Base-by-base conservation (phyloP, 2,329 filamentous ascomycete genomes). In the Aspergillus quadricinctus region DNA sequence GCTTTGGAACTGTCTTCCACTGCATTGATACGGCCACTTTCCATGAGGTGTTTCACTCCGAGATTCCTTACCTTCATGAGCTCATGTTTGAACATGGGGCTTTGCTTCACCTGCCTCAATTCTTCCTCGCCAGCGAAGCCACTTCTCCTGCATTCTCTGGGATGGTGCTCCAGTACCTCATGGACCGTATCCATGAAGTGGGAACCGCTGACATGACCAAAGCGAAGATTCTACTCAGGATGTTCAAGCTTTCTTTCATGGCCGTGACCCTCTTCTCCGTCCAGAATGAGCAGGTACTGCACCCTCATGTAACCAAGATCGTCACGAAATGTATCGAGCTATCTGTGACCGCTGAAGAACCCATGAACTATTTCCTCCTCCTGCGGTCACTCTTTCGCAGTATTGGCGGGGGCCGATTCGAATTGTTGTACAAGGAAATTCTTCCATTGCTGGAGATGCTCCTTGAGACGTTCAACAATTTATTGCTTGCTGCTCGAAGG, bases 191-290 rank as follows among this genome's bases (percentile, higher is more conserved):
- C 56, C 89, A 95, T 61, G 90, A 99, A 70, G 92, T 99, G 46
- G 94, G 94, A 23, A 94, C 91, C 0, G 87, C 89, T 7, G 92
- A 99, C 73, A 87, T 94, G 53, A 92, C 90, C 69, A 96, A 93
- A 73, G 93, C 94, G 0, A 93, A 92, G 5, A 96, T 99, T 49
- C 78, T 99, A 35, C 78, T 99, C 51, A 85, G 95, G 54, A 85
- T 99, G 52, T 99, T 97, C 78, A 99, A 99, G 75, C 77, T 99
- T 51, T 96, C 93, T 0, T 99, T 99, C 73, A 99, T 99, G 94
- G 95, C 95, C 0, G 94, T 99, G 41, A 99, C 94, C 0, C 80
- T 99, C 1, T 99, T 99, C 72, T 92, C 92, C 0, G 82, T 84
- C 8, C 92, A 97, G 69, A 99, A 99, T 66, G 94, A 99, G 75